Conservation (phyloP, 164 flowering plant genomes). For the Brasenia schreberi region DNA sequence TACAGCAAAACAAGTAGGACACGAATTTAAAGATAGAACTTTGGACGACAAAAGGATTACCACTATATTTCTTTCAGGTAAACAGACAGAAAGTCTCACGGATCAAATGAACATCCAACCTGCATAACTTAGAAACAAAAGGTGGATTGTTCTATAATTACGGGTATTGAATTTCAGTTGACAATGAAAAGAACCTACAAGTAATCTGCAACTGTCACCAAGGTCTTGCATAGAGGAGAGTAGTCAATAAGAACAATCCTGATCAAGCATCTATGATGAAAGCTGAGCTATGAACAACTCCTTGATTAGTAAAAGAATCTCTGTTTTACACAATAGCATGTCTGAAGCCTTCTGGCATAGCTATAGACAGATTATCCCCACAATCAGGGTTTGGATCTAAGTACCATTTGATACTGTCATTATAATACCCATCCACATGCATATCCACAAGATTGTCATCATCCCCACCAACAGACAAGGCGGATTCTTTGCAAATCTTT, state of each 20-base stretch:
- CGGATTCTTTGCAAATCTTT: neutral
- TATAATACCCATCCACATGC: neutral
- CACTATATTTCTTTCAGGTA: neutral
- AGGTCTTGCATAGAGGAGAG: neutral
- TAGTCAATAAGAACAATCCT: neutral
- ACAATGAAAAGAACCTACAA: neutral
- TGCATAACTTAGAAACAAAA: neutral
- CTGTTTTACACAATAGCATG: neutral
- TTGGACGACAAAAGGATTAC: neutral
- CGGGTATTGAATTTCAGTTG: neutral
- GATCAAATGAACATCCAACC: neutral
- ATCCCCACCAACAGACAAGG: neutral
- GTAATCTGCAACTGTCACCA: neutral
- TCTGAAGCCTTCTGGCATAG: neutral
- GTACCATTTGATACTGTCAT: slow-evolving; percentile 1
- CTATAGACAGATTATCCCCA: slow-evolving; percentile 1
- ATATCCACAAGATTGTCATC: neutral
- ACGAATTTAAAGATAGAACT: too few relatives aligned
- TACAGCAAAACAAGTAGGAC: too few relatives aligned
- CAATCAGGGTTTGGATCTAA: slow-evolving; percentile 2
- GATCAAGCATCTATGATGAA: neutral
- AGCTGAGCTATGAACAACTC: neutral
- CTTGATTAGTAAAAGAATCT: neutral
- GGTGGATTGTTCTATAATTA: neutral
- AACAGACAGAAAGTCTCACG: neutral